Base-by-base conservation (phyloP, 352 stramenopile genomes). In the Phytophthora nicotianae region DNA sequence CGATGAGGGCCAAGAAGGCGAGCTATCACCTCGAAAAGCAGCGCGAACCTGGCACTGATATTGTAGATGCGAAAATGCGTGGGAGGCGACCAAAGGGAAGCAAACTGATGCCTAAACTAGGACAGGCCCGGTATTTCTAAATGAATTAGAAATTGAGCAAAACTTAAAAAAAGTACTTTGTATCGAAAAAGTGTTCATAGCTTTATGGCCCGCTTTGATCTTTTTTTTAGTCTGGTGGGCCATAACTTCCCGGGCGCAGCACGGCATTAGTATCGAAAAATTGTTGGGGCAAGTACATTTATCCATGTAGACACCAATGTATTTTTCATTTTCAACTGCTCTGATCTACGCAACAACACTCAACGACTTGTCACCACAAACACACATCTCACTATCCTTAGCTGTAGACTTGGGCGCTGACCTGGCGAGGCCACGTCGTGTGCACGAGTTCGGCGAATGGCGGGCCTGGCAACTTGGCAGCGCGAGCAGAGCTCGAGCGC, bases 321-420 rank as follows among this genome's bases (percentile, higher is more conserved):
- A 32, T 54, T 54, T 52, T 54, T 19, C 27, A 17, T 10, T 17
- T 42, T 43, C 32, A 17, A 16, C 20, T 23, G 24, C 43, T 51
- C 26, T 46, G 49, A 56, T 47, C 49, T 40, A 56, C 49, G 24
- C 52, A 42, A 54, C 29, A 47, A 62, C 21, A 45, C 29, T 61
- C 32, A n/a, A 33, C 26, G 38, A 59, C 27, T 37, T 26, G 5
- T 35, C 29, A 29, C 24, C 24, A 29, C 24, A 33, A 41, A 59
- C 52, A 60, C 23, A 32, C n/a, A 51, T 11, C 24, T 55, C 21
- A 19, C 14, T 19, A 5, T 35, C 27, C 37, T 58, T 61, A 82
- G 56, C 63, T 75, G 58, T 90, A 91, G 6, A 83, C 73, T 33
- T 90, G 83, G 1, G 83, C 81, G 4, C 83, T 70, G 13, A 91